Evolutionary conservation across 2,329 filamentous ascomycete genomes (phyloP).

Genomic region (Pyrenophora teres): DNA sequence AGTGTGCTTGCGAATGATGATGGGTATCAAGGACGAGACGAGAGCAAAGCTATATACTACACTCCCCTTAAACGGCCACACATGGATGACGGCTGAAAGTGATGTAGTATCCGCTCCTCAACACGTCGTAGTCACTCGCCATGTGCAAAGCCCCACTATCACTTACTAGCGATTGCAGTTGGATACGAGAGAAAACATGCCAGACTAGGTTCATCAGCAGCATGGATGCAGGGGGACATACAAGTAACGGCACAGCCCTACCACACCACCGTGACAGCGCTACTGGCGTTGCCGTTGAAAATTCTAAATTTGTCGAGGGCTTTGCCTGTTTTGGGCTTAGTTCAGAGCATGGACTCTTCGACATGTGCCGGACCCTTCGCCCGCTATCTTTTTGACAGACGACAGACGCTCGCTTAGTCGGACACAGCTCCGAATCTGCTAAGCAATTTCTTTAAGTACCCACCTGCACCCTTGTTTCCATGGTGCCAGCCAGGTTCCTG

Average conservation of each 20-base stretch:
- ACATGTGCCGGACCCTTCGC: conserved; percentile 6
- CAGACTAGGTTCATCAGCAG: conserved; percentile 22
- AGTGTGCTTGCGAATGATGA: conserved; percentile 23
- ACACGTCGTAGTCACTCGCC: conserved; percentile 33
- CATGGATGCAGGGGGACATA: conserved; percentile 15
- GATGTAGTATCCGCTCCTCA: conserved; percentile 29
- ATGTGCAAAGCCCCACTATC: conserved; percentile 18
- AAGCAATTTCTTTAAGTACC: neutral
- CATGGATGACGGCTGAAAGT: conserved; percentile 35
- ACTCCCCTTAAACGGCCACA: conserved; percentile 16
- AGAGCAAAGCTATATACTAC: conserved; percentile 35
- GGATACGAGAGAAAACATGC: conserved; percentile 39
- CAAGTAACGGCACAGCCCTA: conserved; percentile 30
- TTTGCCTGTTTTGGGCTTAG: conserved; percentile 11
- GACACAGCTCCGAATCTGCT: conserved; percentile 15
- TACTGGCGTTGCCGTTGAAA: conserved; percentile 15
- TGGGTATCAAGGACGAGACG: conserved; percentile 15
- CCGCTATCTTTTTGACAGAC: conserved; percentile 11
- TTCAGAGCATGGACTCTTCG: neutral
- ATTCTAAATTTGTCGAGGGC: conserved; percentile 13
- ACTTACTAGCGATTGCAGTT: conserved; percentile 30
- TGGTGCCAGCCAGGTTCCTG: conserved; percentile 14
- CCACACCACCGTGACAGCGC: conserved; percentile 15
- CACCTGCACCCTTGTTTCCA: neutral
- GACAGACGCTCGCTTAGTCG: conserved; percentile 9